A percentile compares a stretch with the other conserved stretches of the same genome.
Evolutionary conservation across 176 grass and related monocot species (phyloP).

Genomic region (Thinopyrum elongatum): DNA sequence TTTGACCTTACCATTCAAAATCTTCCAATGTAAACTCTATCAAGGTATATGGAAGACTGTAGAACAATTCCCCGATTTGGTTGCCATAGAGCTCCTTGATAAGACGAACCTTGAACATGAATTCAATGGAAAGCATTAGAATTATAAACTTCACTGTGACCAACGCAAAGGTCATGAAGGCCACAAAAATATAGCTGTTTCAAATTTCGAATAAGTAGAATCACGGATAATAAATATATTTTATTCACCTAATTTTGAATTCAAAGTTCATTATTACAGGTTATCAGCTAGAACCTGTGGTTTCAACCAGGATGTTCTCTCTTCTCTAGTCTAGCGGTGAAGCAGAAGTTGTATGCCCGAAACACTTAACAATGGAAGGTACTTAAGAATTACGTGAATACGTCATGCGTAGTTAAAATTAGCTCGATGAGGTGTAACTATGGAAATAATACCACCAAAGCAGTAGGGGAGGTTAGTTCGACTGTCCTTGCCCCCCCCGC

Average conservation of each 20-base stretch:
- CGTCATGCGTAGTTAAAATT: background rate
- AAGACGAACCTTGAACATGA: constrained; percentile 74
- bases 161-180: background rate
- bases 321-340: background rate
- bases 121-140: constrained; percentile 24
- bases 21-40: constrained; percentile 94
- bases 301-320: background rate
- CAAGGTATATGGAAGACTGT: constrained; percentile 79
- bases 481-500: background rate
- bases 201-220: background rate
- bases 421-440: background rate
- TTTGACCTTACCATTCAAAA: constrained; percentile 71
- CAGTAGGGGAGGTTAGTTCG: background rate
- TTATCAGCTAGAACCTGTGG: background rate
- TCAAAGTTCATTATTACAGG: background rate
- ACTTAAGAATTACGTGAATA: background rate
- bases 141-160: background rate
- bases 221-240: background rate
- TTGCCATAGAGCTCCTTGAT: constrained; percentile 93
- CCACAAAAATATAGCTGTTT: background rate
- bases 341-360: background rate
- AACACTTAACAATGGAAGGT: background rate
- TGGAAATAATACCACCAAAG: background rate
- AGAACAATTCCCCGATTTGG: constrained; percentile 84
- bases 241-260: background rate